Evolutionary conservation across 208 protist species (phyloP), one percentile per base, ranked within the genome.

Genomic region (Trypanosoma vivax): DNA sequence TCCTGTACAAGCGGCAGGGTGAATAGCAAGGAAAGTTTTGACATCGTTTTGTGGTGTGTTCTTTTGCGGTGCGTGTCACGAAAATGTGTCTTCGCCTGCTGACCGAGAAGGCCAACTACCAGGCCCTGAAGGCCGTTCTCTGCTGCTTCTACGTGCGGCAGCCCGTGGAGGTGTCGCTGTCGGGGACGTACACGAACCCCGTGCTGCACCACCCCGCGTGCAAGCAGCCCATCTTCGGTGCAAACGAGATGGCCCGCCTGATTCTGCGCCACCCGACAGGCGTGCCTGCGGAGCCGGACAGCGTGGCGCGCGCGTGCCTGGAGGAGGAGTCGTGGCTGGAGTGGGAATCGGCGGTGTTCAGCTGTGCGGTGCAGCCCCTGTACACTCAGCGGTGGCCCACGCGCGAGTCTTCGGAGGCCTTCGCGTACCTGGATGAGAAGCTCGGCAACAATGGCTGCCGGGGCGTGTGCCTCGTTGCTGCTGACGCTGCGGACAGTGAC

Each of bases 41-140:
- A n/a, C n/a, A n/a, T n/a, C n/a, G n/a, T n/a, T n/a, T n/a, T n/a
- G n/a, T n/a, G n/a, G n/a, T n/a, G n/a, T n/a, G n/a, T n/a, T n/a
- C n/a, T n/a, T n/a, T n/a, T n/a, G n/a, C n/a, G n/a, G n/a, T n/a
- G n/a, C n/a, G n/a, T n/a, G n/a, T n/a, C n/a, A n/a, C n/a, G n/a
- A n/a, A n/a, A n/a, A 68, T 57, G 53, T 52, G 51, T 16, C 16
- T 69, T 11, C 83, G 76, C 41, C 49, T 94, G 27, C 81, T 88
- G 33, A 86, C 86, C 1, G 86, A 93, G 51, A 86, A 85, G 64
- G 86, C 86, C 45, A 93, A 93, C 65, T 73, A 90, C 50, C 75
- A 93, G 65, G 81, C 86, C 35, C 73, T 93, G 34, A 90, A 93
- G 73, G 72, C 74, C 11, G 47, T 93, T 50, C 68, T 93, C 14